Conservation (phyloP, 768 basidiomycete genomes). For the Multifurca ochricompacta region DNA sequence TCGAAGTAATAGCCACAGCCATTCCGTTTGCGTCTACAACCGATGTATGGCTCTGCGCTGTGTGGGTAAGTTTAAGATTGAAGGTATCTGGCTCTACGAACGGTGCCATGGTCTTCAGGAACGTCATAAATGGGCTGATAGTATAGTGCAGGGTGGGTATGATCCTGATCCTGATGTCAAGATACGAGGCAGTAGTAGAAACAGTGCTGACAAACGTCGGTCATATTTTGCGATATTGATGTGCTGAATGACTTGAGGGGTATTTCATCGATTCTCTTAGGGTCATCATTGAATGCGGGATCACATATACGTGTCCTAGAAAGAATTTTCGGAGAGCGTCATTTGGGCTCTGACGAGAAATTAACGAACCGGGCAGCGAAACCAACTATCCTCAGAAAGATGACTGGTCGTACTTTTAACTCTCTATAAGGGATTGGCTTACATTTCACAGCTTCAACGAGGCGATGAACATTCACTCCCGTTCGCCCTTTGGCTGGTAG, state of each 20-base stretch:
- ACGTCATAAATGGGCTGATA: conserved; percentile 80
- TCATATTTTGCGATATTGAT: conserved; percentile 57
- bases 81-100: conserved; percentile 24
- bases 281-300: conserved; percentile 55
- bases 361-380: conserved; percentile 51
- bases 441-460: conserved; percentile 84
- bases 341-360: neutral
- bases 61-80: neutral
- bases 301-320: conserved; percentile 79
- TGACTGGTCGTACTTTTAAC: neutral
- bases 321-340: neutral
- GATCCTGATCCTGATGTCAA: conserved; percentile 42
- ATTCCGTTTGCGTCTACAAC: conserved; percentile 79
- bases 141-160: conserved; percentile 72
- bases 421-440: conserved; percentile 24
- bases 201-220: conserved; percentile 54
- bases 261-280: conserved; percentile 52
- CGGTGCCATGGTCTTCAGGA: conserved; percentile 80
- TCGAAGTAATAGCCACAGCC: conserved; percentile 80
- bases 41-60: conserved; percentile 69
- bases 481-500: conserved; percentile 42
- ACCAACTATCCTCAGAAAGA: conserved; percentile 36
- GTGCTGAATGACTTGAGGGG: conserved; percentile 62
- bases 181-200: neutral
- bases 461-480: conserved; percentile 65